These are phyloP conservation scores for Nicotiana paniculata DNA, from an alignment of 257 asterid species.

Conservation along the genomic window DNA sequence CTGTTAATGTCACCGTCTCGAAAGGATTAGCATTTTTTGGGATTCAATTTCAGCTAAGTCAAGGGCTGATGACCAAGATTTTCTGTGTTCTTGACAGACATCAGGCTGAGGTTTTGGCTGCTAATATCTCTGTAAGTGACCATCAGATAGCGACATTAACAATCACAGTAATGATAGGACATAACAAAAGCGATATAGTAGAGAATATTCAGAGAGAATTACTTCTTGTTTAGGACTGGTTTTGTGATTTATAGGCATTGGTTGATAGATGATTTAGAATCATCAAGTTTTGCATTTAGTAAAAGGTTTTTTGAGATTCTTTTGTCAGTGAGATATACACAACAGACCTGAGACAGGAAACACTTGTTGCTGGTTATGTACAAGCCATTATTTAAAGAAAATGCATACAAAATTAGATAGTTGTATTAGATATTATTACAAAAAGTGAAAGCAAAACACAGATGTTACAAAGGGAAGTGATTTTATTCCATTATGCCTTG, in stretches of 20 bases:
- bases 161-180: slow-evolving; percentile 34
- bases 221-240: slow-evolving; percentile 19
- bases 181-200: slow-evolving; percentile 17
- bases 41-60: slow-evolving; percentile 30
- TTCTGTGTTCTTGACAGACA: slow-evolving; percentile 41
- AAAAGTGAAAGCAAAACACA: not conserved
- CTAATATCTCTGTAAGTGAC: slow-evolving; percentile 35
- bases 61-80: slow-evolving; percentile 31
- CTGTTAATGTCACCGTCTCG: slow-evolving; percentile 28
- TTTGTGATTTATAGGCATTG: not conserved
- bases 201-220: slow-evolving; percentile 48
- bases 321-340: not conserved
- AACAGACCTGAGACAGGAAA: not conserved
- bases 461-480: not conserved
- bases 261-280: not conserved
- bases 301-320: not conserved
- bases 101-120: slow-evolving; percentile 56
- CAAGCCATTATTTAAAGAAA: not conserved
- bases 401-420: not conserved
- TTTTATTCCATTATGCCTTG: not conserved
- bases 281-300: not conserved
- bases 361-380: not conserved
- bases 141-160: slow-evolving; percentile 32
- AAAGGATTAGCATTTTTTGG: slow-evolving; percentile 43
- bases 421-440: not conserved